These are phyloP conservation scores for Myochromella boudieri DNA, from an alignment of 768 basidiomycete genomes.

Conservation along the genomic window DNA sequence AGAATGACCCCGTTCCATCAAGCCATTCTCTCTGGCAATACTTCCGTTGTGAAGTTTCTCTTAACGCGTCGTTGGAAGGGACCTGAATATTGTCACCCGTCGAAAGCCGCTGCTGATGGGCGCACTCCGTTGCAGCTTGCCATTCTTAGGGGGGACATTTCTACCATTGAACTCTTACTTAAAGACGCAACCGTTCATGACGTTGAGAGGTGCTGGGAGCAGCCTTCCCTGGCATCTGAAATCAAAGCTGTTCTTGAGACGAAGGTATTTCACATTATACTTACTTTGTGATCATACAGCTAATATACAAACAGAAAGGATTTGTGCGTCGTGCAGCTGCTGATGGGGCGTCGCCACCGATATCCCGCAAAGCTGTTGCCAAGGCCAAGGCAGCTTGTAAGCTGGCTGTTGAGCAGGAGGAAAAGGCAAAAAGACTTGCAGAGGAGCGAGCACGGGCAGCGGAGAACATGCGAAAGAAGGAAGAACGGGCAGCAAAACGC, in stretches of 20 bases:
- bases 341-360: conserved; percentile 1
- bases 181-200: conserved; percentile 40
- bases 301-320: conserved; percentile 33
- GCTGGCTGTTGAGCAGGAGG: conserved; percentile 19
- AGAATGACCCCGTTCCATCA: conserved; percentile 34
- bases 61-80: conserved; percentile 29
- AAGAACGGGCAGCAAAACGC: conserved; percentile 26
- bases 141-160: conserved; percentile 25
- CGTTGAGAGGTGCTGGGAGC: conserved; percentile 34
- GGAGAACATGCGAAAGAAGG: conserved; percentile 27
- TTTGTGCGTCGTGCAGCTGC: conserved; percentile 26
- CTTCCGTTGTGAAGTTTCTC: conserved; percentile 30
- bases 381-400: conserved; percentile 25
- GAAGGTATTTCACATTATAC: conserved; percentile 24
- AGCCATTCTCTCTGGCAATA: conserved; percentile 32
- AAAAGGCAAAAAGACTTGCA: conserved; percentile 21
- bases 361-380: conserved; percentile 25
- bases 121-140: conserved; percentile 36
- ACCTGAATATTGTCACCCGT: conserved; percentile 33
- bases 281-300: too few species aligned
- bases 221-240: conserved; percentile 15
- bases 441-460: conserved; percentile 28
- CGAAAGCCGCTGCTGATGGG: conserved; percentile 33
- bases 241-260: conserved; percentile 28
- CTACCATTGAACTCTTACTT: conserved; percentile 31